These are phyloP conservation scores for Monilinia polystroma DNA, from an alignment of 2,329 filamentous ascomycete genomes.

Conservation along the genomic window DNA sequence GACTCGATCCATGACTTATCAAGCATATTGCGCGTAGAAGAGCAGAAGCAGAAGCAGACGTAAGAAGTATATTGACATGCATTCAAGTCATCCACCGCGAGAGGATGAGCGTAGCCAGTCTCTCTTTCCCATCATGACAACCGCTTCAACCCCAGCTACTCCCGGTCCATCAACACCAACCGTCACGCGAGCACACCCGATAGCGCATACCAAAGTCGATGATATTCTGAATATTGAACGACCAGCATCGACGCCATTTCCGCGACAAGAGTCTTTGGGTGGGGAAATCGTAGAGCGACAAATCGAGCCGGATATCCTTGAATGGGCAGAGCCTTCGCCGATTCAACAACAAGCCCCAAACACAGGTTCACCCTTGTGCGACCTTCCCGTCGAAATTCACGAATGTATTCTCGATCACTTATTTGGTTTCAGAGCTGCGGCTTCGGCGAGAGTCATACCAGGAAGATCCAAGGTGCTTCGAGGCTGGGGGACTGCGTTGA, in stretches of 20 bases:
- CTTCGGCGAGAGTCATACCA: slow-evolving; percentile 56
- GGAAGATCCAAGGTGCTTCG: slow-evolving; percentile 52
- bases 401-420: slow-evolving; percentile 70
- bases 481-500: slow-evolving; percentile 63
- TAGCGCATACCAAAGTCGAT: slow-evolving; percentile 33
- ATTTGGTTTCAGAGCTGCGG: slow-evolving; percentile 66
- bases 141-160: slow-evolving; percentile 38
- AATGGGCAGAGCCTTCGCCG: slow-evolving; percentile 11
- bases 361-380: slow-evolving; percentile 29
- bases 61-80: slow-evolving; percentile 7
- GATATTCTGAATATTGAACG: slow-evolving; percentile 36
- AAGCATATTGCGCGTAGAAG: slow-evolving; percentile 9
- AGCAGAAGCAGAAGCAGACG: slow-evolving; percentile 4
- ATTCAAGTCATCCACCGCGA: slow-evolving; percentile 19
- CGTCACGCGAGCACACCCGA: slow-evolving; percentile 30
- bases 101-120: slow-evolving; percentile 30
- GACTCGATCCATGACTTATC: slow-evolving; percentile 15
- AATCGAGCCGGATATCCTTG: slow-evolving; percentile 4
- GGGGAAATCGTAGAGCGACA: slow-evolving; percentile 33
- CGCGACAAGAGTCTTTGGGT: slow-evolving; percentile 36
- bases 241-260: slow-evolving; percentile 41
- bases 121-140: slow-evolving; percentile 36
- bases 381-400: slow-evolving; percentile 68
- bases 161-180: slow-evolving; percentile 41
- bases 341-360: slow-evolving; percentile 12